Percentiles rank a stretch among this genome's conserved stretches.
Evolutionary conservation across 176 grass and related monocot genomes (phyloP).

Genomic region (Aegilops sharonensis): DNA sequence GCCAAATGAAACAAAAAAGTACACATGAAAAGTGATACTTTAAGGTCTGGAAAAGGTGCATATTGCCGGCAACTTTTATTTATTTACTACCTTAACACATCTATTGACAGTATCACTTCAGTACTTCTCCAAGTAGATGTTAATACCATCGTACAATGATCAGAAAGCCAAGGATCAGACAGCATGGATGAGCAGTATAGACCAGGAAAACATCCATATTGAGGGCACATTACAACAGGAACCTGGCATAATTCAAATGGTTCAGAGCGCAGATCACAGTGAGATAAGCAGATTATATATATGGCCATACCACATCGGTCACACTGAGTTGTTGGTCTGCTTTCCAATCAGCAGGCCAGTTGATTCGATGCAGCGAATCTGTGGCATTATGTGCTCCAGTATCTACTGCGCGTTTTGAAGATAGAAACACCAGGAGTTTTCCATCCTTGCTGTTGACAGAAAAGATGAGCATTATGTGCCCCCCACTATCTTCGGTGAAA

Average conservation of each 20-base stretch:
- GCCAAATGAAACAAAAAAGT: constrained; percentile 22
- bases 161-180: constrained; percentile 82
- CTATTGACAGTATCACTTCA: constrained; percentile 69
- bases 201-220: constrained; percentile 68
- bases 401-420: constrained; percentile 63
- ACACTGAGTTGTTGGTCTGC: constrained; percentile 23
- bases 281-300: neutral
- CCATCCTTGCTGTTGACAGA: constrained; percentile 45
- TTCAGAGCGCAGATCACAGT: neutral
- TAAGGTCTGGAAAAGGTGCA: neutral
- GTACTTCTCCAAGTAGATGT: constrained; percentile 80
- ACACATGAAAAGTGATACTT: constrained; percentile 3
- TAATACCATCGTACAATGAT: constrained; percentile 63
- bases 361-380: constrained; percentile 57
- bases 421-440: constrained; percentile 62
- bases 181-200: constrained; percentile 71
- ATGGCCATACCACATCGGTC: constrained; percentile 48
- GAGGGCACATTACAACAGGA: constrained; percentile 73
- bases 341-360: constrained; percentile 53
- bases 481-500: neutral
- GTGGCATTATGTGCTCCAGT: constrained; percentile 61
- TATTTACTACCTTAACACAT: constrained; percentile 78
- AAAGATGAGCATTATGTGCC: neutral
- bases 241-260: constrained; percentile 40
- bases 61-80: neutral